Conservation (phyloP, 2,329 filamentous ascomycete species). For the Fusarium sp. region DNA sequence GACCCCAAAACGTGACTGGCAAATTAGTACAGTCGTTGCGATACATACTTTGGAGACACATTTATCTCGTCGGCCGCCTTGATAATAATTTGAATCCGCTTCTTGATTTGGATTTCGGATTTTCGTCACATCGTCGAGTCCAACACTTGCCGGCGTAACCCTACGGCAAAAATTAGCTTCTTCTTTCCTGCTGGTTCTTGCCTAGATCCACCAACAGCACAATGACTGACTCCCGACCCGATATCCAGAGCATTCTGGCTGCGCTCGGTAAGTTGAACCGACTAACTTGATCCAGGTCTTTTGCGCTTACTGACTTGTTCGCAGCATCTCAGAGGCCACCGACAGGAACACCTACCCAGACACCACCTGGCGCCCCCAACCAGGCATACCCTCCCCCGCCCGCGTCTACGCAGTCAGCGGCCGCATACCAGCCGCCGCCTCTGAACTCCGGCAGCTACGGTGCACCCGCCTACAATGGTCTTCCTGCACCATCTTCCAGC, state of each 20-base stretch:
- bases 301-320: constrained; percentile 37
- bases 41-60: constrained; percentile 8
- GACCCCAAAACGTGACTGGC: constrained; percentile 38
- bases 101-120: background rate
- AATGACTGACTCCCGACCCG: constrained; percentile 46
- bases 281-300: constrained; percentile 9
- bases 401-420: constrained; percentile 50
- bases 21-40: constrained; percentile 20
- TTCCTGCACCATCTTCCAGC: constrained; percentile 77
- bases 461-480: constrained; percentile 54
- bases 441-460: constrained; percentile 44
- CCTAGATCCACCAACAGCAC: constrained; percentile 24
- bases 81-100: background rate
- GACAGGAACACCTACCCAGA: constrained; percentile 57
- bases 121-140: background rate
- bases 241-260: constrained; percentile 59
- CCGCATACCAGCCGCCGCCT: constrained; percentile 55
- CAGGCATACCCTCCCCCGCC: constrained; percentile 56
- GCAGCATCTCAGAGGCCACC: constrained; percentile 60
- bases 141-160: constrained; percentile 2
- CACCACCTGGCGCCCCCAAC: constrained; percentile 53
- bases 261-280: constrained; percentile 57
- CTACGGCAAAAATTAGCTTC: constrained; percentile 24
- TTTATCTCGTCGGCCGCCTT: constrained; percentile 14
- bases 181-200: constrained; percentile 20